Conservation (phyloP, 148 eudicot species). For the Rheum nobile region DNA sequence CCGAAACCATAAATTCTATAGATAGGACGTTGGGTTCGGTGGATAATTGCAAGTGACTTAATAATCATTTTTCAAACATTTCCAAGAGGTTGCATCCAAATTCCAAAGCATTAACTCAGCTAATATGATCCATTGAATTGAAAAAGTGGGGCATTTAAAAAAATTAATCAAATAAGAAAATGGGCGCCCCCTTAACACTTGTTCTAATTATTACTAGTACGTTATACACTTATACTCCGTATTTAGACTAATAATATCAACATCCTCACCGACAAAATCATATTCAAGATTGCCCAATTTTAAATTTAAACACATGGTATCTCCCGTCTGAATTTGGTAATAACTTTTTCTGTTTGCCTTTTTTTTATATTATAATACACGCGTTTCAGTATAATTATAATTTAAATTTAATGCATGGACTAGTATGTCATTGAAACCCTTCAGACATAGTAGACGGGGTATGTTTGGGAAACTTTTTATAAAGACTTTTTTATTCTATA, state of each 20-base stretch:
- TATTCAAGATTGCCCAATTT: background rate
- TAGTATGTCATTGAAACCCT: too few relatives aligned
- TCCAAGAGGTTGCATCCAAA: conserved; percentile 3
- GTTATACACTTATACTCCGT: background rate
- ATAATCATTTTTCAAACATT: background rate
- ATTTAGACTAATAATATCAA: background rate
- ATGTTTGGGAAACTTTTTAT: too few relatives aligned
- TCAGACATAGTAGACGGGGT: too few relatives aligned
- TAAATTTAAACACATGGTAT: too few relatives aligned
- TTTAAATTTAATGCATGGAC: too few relatives aligned
- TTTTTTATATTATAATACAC: too few relatives aligned
- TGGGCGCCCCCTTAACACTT: background rate
- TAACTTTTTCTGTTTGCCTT: too few relatives aligned
- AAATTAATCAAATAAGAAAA: background rate
- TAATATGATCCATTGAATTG: background rate
- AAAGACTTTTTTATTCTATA: too few relatives aligned
- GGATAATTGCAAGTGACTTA: background rate
- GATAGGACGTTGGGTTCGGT: background rate
- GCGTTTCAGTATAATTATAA: too few relatives aligned
- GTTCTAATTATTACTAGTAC: background rate
- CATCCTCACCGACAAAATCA: background rate
- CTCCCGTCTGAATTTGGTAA: too few relatives aligned
- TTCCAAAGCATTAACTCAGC: too few relatives aligned
- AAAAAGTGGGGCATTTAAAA: background rate
- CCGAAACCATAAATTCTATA: background rate